Evolutionary conservation across 2,329 filamentous ascomycete species (phyloP), one percentile per base, ranked within the genome.

Genomic region (Cladophialophora bantiana): DNA sequence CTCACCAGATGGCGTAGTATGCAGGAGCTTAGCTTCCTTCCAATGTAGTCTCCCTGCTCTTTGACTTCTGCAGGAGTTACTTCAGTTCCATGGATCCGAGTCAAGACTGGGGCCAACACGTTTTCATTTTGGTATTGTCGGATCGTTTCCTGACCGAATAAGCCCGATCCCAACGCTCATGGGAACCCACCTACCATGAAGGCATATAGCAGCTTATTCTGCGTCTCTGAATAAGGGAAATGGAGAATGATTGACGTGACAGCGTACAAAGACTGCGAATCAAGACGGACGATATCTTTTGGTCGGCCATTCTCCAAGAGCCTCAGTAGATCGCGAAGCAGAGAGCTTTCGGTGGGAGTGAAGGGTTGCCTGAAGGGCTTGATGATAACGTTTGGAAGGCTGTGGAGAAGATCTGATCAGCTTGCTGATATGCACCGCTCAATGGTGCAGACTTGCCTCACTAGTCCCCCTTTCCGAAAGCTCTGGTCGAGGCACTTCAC

Each of bases 181-280:
- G 48, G 20, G 40, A 18, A 36, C 7, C n/a, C 15, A 42, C 63
- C 7, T 7, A 68, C 69, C 60, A 72, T 65, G 66, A 70, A 69
- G 13, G 69, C 40, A 45, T 69, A 67, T n/a, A 72, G 50, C 38
- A 67, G 32, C 50, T 66, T 70, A 31, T 35, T 64, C 45, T 70
- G 68, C 15, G 57, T 55, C 20, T 35, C 18, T 10, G 68, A 72
- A 31, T 67, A 62, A 20, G 70, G 66, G 48, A 68, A 65, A 9
- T 68, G 64, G 10, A 70, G 48, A 15, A 68, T 64, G 26, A 69
- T 67, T 7, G 70, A 68, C 18, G 67, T 35, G 15, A 71, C 13
- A 1, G 35, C 26, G 55, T 59, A 67, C 45, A 68, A 61, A 31
- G 70, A 68, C n/a, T 45, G 54, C 18, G 63, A 59, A 32, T 65